Conservation (phyloP, 306 rosid genomes). For the Lathyrus oleraceus region DNA sequence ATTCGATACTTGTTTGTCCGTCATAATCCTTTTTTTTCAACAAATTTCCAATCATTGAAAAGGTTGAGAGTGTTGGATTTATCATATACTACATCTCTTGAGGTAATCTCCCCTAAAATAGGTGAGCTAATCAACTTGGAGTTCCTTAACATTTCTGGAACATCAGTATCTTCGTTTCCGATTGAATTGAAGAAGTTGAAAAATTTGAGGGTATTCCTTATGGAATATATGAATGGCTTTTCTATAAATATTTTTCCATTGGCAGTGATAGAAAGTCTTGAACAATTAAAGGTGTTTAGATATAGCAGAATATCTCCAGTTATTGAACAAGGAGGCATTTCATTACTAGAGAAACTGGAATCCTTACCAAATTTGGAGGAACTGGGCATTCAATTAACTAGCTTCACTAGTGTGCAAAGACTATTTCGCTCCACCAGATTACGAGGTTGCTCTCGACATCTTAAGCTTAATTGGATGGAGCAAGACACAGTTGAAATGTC, state of each 20-base stretch:
- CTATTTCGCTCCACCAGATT: conserved; percentile 1
- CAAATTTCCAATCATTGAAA: background rate
- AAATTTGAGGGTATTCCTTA: background rate
- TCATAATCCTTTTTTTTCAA: background rate
- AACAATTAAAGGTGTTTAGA: conserved; percentile 8
- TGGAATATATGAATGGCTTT: background rate
- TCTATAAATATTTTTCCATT: no score
- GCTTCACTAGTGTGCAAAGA: background rate
- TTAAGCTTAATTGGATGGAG: no score
- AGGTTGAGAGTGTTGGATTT: conserved; percentile 26
- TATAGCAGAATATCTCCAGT: background rate
- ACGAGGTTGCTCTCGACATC: background rate
- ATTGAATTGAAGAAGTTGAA: no score
- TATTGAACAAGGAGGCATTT: background rate
- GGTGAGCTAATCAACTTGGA: no score
- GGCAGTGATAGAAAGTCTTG: background rate
- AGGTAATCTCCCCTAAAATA: background rate
- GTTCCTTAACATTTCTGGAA: no score
- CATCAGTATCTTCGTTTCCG: no score
- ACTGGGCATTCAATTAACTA: background rate
- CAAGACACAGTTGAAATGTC: background rate
- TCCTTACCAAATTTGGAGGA: conserved; percentile 12
- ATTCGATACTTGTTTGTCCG: fast-evolving
- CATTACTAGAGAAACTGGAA: conserved; percentile 15
- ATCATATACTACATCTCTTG: fast-evolving